A percentile compares a stretch with the other conserved stretches of the same genome.
These are phyloP conservation scores for Penicillium sp. DNA, from an alignment of 2,329 filamentous ascomycete species.

Conservation along the genomic window DNA sequence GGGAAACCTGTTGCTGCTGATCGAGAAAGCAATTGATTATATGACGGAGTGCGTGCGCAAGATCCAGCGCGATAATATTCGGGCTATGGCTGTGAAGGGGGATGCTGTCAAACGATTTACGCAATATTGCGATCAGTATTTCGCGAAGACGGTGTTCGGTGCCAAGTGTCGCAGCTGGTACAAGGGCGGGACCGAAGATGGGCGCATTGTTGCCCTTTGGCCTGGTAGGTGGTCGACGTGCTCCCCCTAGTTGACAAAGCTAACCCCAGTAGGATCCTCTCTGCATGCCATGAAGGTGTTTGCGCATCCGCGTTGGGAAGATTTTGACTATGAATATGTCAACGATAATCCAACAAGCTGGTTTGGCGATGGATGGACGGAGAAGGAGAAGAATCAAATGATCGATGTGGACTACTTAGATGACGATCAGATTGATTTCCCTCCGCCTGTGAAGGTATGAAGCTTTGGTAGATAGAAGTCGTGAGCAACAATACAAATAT, in stretches of 20 bases:
- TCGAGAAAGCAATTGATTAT: conserved; percentile 36
- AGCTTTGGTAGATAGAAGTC: neutral
- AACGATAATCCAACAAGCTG: conserved; percentile 32
- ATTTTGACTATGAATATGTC: conserved; percentile 39
- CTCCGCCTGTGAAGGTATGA: conserved; percentile 6
- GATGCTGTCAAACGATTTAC: conserved; percentile 32
- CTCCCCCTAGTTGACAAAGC: neutral
- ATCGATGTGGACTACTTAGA: conserved; percentile 38
- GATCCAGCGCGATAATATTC: conserved; percentile 38
- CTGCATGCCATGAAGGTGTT: conserved; percentile 39
- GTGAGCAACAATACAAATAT: neutral
- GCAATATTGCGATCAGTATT: conserved; percentile 35
- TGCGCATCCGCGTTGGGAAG: conserved; percentile 39
- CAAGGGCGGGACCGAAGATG: conserved; percentile 34
- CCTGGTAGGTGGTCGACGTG: conserved; percentile 26
- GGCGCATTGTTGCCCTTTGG: conserved; percentile 35
- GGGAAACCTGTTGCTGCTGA: conserved; percentile 34
- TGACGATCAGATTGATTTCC: conserved; percentile 38
- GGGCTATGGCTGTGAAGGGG: conserved; percentile 25
- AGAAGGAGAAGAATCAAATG: conserved; percentile 31
- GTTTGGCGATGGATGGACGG: conserved; percentile 37
- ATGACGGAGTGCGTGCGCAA: conserved; percentile 35
- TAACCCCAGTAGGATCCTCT: conserved; percentile 29
- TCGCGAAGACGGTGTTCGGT: conserved; percentile 35
- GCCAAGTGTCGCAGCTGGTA: conserved; percentile 41